These are phyloP conservation scores for Venturia carpophila DNA, from an alignment of 2,329 filamentous ascomycete species.

Conservation along the genomic window DNA sequence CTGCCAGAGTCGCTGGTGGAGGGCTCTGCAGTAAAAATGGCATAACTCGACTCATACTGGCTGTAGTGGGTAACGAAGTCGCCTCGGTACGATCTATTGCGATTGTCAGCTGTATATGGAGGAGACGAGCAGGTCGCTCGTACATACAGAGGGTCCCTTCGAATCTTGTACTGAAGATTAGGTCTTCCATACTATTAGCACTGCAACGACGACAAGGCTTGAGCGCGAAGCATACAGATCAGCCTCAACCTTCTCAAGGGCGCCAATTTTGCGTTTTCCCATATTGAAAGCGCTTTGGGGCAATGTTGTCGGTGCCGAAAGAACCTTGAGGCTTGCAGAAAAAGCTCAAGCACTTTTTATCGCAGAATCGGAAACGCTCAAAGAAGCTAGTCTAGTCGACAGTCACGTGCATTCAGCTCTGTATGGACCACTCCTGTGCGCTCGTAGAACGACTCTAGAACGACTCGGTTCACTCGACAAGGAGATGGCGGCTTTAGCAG, in stretches of 20 bases:
- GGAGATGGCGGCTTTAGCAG: too few species aligned
- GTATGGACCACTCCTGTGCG: too few species aligned
- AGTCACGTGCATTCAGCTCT: neutral
- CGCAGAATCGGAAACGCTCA: neutral
- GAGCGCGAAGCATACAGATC: conserved; percentile 53
- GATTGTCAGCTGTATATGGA: neutral
- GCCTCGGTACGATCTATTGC: conserved; percentile 68
- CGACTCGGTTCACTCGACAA: too few species aligned
- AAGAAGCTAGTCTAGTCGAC: neutral
- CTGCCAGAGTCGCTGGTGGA: conserved; percentile 68
- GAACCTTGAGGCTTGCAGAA: neutral
- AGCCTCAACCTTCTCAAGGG: conserved; percentile 90
- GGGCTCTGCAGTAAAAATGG: conserved; percentile 83
- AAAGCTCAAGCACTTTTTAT: neutral
- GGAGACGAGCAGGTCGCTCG: neutral
- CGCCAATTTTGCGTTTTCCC: conserved; percentile 83
- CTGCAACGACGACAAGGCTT: neutral
- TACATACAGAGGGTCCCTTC: conserved; percentile 68
- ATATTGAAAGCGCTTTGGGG: conserved; percentile 36
- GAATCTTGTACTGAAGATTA: conserved; percentile 86
- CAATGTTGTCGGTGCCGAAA: neutral
- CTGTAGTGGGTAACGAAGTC: conserved; percentile 83
- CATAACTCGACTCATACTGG: conserved; percentile 84
- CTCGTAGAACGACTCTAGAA: too few species aligned
- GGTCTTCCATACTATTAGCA: conserved; percentile 45